phyloP scores from a whole-genome alignment of 148 eudicot species.

The Camellia sinensis region DNA sequence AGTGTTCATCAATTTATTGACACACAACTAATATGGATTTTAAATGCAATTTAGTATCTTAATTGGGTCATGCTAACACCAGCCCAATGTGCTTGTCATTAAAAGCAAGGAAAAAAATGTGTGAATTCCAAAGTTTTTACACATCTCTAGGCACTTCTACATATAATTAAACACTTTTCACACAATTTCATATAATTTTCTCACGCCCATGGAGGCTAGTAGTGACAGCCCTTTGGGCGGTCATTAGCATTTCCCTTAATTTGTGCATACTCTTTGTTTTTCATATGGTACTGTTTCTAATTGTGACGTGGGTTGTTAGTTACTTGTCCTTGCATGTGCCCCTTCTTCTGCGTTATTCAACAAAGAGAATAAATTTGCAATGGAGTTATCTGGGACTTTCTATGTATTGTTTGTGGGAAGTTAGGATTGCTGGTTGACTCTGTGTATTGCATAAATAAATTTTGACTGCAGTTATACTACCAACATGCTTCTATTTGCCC shows the following conservation, averaged over 20 bases:
- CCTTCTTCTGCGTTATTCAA: not conserved
- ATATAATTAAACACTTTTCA: too few relatives aligned
- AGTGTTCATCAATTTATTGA: not conserved
- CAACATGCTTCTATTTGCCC: not conserved
- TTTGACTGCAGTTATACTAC: not conserved
- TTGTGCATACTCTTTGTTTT: not conserved
- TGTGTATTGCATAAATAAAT: not conserved
- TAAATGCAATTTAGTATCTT: not conserved
- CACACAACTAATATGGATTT: not conserved
- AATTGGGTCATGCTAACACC: too few relatives aligned
- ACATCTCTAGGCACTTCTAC: too few relatives aligned
- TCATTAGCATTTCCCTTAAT: not conserved
- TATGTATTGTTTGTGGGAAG: not conserved
- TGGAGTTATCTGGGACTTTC: not conserved
- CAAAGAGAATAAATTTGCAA: not conserved
- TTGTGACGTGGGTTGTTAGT: not conserved
- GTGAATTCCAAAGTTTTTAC: too few relatives aligned
- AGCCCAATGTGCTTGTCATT: too few relatives aligned
- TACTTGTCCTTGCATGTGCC: not conserved
- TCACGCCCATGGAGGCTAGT: too few relatives aligned
- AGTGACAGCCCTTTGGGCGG: too few relatives aligned
- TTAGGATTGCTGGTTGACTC: constrained; percentile 1
- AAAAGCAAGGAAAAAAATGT: too few relatives aligned
- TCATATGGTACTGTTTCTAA: not conserved
- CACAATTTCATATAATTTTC: too few relatives aligned